Conservation (phyloP, 108 stramenopile genomes). For the Chaetoceros tenuissimus region DNA sequence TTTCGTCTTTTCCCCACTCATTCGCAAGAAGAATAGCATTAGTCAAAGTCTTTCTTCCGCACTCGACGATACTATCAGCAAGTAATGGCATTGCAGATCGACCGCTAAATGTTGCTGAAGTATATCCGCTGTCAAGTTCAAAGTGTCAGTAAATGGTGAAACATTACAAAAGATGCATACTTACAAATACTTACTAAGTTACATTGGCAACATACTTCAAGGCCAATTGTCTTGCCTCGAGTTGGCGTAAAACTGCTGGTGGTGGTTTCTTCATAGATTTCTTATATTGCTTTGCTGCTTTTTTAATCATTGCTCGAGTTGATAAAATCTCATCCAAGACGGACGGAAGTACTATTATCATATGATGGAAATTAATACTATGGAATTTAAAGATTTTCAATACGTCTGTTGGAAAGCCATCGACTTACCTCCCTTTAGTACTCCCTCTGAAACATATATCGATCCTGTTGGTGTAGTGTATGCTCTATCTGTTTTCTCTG, state of each 20-base stretch:
- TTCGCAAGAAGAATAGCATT: conserved; percentile 81
- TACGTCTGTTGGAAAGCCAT: too few relatives aligned
- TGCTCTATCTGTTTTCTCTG: conserved; percentile 30
- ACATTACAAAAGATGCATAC: background rate
- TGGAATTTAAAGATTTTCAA: too few relatives aligned
- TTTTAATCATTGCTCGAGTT: conserved; percentile 93
- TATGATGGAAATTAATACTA: too few relatives aligned
- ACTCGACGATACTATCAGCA: conserved; percentile 96
- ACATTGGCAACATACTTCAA: conserved; percentile 98
- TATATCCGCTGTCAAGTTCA: conserved; percentile 59
- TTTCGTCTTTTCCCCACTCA: conserved; percentile 51
- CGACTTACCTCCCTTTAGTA: conserved; percentile 87
- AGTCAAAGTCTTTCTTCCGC: conserved; percentile 78
- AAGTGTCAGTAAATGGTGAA: background rate
- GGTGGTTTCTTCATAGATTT: conserved; percentile 46
- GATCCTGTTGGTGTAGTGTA: conserved; percentile 87
- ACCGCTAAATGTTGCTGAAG: conserved; percentile 92
- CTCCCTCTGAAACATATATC: conserved; percentile 75
- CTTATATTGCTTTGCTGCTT: conserved; percentile 85
- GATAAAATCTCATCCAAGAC: conserved; percentile 95
- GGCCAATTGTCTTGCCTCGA: conserved; percentile 96
- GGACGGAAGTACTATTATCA: conserved; percentile 91
- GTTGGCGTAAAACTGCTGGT: conserved; percentile 68
- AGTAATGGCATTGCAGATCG: conserved; percentile 92
- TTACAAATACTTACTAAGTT: conserved; percentile 68